Base-by-base conservation (phyloP, 2,329 filamentous ascomycete genomes). In the Dactylellina haptotyla region DNA sequence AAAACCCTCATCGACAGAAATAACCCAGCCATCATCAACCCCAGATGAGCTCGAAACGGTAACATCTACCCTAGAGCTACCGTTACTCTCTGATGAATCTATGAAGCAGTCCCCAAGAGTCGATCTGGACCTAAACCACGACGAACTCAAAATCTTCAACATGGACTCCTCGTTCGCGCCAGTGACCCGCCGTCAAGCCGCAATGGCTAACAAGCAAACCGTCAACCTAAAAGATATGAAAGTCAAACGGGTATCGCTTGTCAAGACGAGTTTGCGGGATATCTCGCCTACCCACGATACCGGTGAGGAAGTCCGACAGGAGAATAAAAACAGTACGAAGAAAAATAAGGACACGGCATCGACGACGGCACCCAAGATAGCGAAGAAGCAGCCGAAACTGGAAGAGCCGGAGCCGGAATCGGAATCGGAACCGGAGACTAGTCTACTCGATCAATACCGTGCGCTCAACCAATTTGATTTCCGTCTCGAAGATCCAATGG, bases 151-250 rank as follows among this genome's bases (percentile, higher is more conserved):
- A 18, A 66, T 73, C 16, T 73, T 61, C 61, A 61, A 62, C 32
- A 73, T 73, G 69, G 61, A 73, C 26, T 66, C 69, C 14, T 73
- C 69, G 2, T 66, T 73, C 39, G 69, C 69, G 14, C 69, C 69
- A 14, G 54, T 66, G 20, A 73, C 69, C 5, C 53, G 69, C 10
- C 43, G 57, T n/a, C 69, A 73, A 48, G 61, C 69, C 3, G 69
- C 69, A 3, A 43, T 56, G 5, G 63, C 48, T 48, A 23, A 45
- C 23, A 41, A 23, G 34, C 53, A 20, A 32, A 43, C 20, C 8
- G 10, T 41, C 37, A 26, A 23, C 39, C 16, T 16, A 18, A 59
- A 59, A 57, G 39, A 57, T 9, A 10, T 43, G 10, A 57, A 57
- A 43, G 28, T 50, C 30, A 62, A 62, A 30, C 43, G 57, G 28